Percentiles rank a stretch among this genome's conserved stretches.
Conservation (phyloP, 2,329 filamentous ascomycete genomes). For the Chlorencoelia australis region DNA sequence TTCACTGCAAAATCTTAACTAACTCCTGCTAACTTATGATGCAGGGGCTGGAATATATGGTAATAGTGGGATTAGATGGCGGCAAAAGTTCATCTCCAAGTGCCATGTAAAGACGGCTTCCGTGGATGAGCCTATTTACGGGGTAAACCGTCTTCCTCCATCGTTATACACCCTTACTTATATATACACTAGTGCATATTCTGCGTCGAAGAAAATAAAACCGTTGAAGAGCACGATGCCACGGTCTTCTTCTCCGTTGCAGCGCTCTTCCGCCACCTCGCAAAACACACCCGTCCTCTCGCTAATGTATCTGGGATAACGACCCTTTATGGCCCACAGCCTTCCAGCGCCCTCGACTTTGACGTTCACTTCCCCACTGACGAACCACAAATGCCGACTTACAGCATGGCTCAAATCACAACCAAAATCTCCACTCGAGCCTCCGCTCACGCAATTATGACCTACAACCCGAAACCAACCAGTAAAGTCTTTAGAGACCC, state of each 20-base stretch:
- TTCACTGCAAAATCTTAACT: not conserved
- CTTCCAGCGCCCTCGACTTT: constrained; percentile 20
- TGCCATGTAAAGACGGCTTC: constrained; percentile 22
- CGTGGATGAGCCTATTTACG: constrained; percentile 23
- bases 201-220: constrained; percentile 24
- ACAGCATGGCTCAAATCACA: constrained; percentile 17
- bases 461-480: constrained; percentile 20
- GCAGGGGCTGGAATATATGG: constrained; percentile 23
- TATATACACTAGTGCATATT: constrained; percentile 20
- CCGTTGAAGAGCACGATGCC: constrained; percentile 26
- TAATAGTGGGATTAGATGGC: constrained; percentile 23
- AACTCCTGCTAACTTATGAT: constrained; percentile 1
- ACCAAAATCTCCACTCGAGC: constrained; percentile 20
- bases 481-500: constrained; percentile 17
- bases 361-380: constrained; percentile 23
- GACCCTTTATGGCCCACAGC: constrained; percentile 20
- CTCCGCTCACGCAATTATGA: constrained; percentile 15
- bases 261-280: constrained; percentile 23
- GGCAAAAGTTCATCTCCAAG: constrained; percentile 25
- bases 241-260: constrained; percentile 25
- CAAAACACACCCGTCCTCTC: constrained; percentile 22
- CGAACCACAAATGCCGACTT: constrained; percentile 12
- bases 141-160: constrained; percentile 12
- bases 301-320: constrained; percentile 20
- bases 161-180: not conserved